A percentile compares a stretch with the other conserved stretches of the same genome.
phyloP scores from a whole-genome alignment of 345 rosid species.

The Moringa oleifera region DNA sequence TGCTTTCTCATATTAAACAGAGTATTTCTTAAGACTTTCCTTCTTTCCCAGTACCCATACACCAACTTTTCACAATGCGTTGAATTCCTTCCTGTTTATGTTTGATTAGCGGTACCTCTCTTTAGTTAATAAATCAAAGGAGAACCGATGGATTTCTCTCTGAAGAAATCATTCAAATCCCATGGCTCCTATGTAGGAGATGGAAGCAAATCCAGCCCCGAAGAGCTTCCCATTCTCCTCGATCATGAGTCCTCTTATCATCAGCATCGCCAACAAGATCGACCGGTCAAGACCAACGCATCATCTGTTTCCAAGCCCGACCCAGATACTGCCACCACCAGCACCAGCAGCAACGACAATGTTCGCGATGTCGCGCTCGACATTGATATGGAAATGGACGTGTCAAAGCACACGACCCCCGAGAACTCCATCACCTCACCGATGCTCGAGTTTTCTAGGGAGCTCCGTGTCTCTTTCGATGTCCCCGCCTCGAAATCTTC shows the following conservation, averaged over 20 bases:
- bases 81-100: too few relatives aligned
- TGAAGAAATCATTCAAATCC: slow-evolving; percentile 51
- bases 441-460: slow-evolving; percentile 28
- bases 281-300: neutral
- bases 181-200: slow-evolving; percentile 25
- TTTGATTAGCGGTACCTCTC: too few relatives aligned
- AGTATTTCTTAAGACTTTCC: too few relatives aligned
- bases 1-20: too few relatives aligned
- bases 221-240: slow-evolving; percentile 51
- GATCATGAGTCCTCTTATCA: slow-evolving; percentile 16
- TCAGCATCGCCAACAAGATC: slow-evolving; percentile 2
- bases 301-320: slow-evolving; percentile 12
- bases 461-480: slow-evolving; percentile 49
- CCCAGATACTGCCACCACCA: neutral
- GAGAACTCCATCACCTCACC: slow-evolving; percentile 1
- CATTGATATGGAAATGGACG: slow-evolving; percentile 67
- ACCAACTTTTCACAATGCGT: too few relatives aligned
- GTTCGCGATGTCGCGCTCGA: slow-evolving; percentile 60
- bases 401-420: slow-evolving; percentile 14
- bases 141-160: slow-evolving; percentile 26
- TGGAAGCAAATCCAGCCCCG: slow-evolving; percentile 21
- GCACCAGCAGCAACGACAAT: neutral
- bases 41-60: too few relatives aligned
- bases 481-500: slow-evolving; percentile 14
- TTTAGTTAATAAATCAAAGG: too few relatives aligned